Base-by-base conservation (phyloP, 108 stramenopile species). In the Pseudonitzschia delicatissima region DNA sequence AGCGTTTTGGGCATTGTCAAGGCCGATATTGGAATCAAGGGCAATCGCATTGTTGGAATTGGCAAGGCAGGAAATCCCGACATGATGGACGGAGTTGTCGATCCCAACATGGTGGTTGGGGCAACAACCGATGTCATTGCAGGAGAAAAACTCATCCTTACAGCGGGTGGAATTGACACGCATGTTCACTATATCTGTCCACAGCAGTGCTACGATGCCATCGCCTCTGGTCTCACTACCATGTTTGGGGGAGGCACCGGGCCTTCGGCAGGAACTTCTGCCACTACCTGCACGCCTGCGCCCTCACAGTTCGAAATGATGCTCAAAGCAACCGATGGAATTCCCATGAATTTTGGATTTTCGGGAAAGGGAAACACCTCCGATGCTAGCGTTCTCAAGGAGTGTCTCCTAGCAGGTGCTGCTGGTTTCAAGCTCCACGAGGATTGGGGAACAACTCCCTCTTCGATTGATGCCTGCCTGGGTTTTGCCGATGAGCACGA, bases 1-100 rank as follows among this genome's bases (percentile, higher is more conserved):
- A 79, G 89, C 68, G 73, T 80, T 32, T 87, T 78, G 21, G 93
- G 93, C 21, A 61, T 61, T 23, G 67, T 91, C 77, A 96, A 96
- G 82, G 95, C 95, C 23, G 98, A 98, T 74, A 76, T 97, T 39
- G 98, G 98, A 13, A 91, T 97, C 66, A 94, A 93, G 71, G 92
- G 87, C 12, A 90, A 89, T 50, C 67, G 69, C 15, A 98, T 98
- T 72, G 92, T 90, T 36, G 95, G 90, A 42, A 95, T 98, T 70
- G 98, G 98, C 45, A 98, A 98, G 82, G 96, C 98, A 7, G 98
- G 98, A 32, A 98, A 98, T 80, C 95, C 96, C 18, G 98, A 98
- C 72, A 90, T 88, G 64, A 97, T 97, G 96, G 88, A 81, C 57
- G 83, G 81, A 11, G 96, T 97, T 18, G 11, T 33, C 13, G 67